Evolutionary conservation across 2,329 filamentous ascomycete genomes (phyloP), one percentile per base, ranked within the genome.

Genomic region (Paracamarosporium sp.): DNA sequence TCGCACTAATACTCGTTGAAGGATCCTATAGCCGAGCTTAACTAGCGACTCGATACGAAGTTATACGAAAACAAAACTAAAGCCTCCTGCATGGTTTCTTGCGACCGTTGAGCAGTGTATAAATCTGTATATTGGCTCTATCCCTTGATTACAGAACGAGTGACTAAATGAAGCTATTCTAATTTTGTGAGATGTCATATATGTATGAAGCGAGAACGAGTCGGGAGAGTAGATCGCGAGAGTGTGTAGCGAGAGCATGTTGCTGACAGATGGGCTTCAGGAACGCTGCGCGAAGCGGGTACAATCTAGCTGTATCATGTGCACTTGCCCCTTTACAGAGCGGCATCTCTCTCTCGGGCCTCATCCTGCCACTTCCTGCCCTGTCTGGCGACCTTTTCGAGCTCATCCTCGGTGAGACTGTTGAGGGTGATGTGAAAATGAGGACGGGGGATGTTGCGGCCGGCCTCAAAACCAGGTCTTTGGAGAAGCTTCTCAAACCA

Each of bases 361-460:
- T 50, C 55, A 24, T 50, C 24, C 17, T 57, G 48, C 50, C 55
- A 57, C 33, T 57, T 57, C 43, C 22, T 53, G n/a, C 48, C 43
- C 22, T 13, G 15, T 30, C 50, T 31, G 5, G 55, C 55, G 25
- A 53, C 28, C 25, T 44, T 53, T 17, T 53, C 41, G 11, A 57
- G 43, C 43, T 57, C 55, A n/a, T 48, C 41, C 41, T 57, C 55
- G 22, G 48, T 3, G 11, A 48, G 35, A 4, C 33, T n/a, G 35
- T 57, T 57, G 5, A 57, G 43, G 1, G 48, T 57, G 27, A 53
- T 57, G 27, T 57, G 55, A 15, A 57, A 50, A 31, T 57, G 48
- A 24, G 50, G 55, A 48, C 55, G 50, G 8, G 55, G 55, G n/a
- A 57, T 24, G 50, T 57, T 57, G 25, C 55, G 48, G 22, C 55